A percentile compares a stretch with the other conserved stretches of the same genome.
Conservation (phyloP, 2,329 filamentous ascomycete species). For the Alternaria sp. region DNA sequence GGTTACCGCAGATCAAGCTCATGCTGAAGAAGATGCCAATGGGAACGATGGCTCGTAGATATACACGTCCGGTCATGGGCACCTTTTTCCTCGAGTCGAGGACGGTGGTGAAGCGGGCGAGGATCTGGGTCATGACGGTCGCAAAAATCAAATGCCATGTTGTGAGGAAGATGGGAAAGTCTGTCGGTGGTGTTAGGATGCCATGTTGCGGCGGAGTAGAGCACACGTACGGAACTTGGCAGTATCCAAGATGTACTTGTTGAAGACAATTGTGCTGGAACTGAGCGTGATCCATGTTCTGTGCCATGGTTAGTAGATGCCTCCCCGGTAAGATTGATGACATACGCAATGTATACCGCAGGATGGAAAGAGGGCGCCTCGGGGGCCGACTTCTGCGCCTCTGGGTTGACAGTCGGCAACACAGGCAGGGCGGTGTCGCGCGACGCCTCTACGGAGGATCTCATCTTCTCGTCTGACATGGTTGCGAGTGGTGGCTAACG, state of each 20-base stretch:
- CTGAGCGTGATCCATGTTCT: conserved; percentile 93
- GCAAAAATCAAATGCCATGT: conserved; percentile 96
- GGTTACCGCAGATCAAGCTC: conserved; percentile 94
- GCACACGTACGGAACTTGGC: conserved; percentile 77
- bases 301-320: conserved; percentile 36
- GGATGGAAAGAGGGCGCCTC: conserved; percentile 73
- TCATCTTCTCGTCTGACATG: conserved; percentile 80
- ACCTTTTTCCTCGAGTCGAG: conserved; percentile 95
- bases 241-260: conserved; percentile 96
- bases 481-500: conserved; percentile 32
- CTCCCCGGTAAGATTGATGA: conserved; percentile 53
- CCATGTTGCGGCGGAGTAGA: conserved; percentile 6
- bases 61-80: conserved; percentile 95
- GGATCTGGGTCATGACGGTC: conserved; percentile 90
- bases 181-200: conserved; percentile 44
- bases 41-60: conserved; percentile 90
- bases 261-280: conserved; percentile 96
- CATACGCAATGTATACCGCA: conserved; percentile 80
- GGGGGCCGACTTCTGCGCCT: conserved; percentile 71
- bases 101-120: conserved; percentile 86
- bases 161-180: conserved; percentile 70
- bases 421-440: conserved; percentile 68
- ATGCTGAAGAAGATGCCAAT: conserved; percentile 96
- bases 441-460: conserved; percentile 79
- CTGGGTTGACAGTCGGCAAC: conserved; percentile 82